Evolutionary conservation across 768 basidiomycete genomes (phyloP), one percentile per base, ranked within the genome.

Genomic region (Mycena leptocephala): DNA sequence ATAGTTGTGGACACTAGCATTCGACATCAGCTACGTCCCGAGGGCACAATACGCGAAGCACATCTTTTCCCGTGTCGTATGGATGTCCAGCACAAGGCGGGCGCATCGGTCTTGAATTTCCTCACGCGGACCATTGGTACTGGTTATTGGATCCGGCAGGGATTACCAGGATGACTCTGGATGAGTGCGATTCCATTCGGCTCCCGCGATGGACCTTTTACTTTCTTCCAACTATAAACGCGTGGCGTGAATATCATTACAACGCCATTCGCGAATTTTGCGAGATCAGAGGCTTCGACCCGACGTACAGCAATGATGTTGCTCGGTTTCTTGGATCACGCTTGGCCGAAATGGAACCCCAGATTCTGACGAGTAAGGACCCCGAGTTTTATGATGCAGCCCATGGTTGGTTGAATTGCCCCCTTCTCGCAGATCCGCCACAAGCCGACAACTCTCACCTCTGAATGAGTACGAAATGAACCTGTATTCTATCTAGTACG

Each of bases 171-270:
- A 20, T 59, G 56, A 22, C 53, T 1, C 37, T 22, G 7, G 56
- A 43, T n/a, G 55, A 70, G 46, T 70, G 68, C 18, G 68, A 70
- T 22, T 30, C 28, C 10, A 20, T 43, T 18, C 56, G 68, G 10
- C 26, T 70, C 18, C 68, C 56, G 8, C 35, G 72, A 30, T 39
- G 33, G 37, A 8, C 20, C 14, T 59, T 59, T 5, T 6, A 5
- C 10, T 48, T 37, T 20, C 0, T 18, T 5, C 41, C 24, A 9
- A 14, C 32, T 3, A 58, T 2, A 18, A 67, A 14, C 9, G 7
- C 37, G 22, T 74, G 72, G 72, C 30, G 61, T 8, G 41, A 66
- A 6, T 67, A 74, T 14, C 72, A 74, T 10, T 74, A 74, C 22
- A 53, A 51, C 6, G 56, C 72, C 6, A 51, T 66, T n/a, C 72